Evolutionary conservation across 192 early-diverging fungal genomes (phyloP), one percentile per base, ranked within the genome.

Genomic region (Oehlia diaphana): DNA sequence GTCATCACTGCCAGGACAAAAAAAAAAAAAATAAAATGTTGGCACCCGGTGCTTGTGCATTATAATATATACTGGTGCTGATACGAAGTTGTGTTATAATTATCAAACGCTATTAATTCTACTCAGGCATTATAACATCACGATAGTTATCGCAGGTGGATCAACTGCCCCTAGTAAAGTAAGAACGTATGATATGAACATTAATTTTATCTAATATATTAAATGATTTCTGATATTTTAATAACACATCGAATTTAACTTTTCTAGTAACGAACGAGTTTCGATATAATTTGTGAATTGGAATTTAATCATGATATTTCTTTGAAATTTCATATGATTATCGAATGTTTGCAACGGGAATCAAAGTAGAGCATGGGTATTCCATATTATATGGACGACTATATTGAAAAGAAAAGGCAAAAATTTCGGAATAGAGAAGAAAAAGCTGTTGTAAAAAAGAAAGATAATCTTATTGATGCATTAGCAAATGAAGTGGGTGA

Each of bases 281-380:
- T 68, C 47, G 66, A 78, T 21, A 78, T 78, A 23, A 58, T 78
- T 13, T 78, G 76, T 21, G 76, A 78, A 78, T 69, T 69, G 13
- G 26, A 42, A 47, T 78, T 78, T 23, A 33, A 68, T 13, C 37
- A 78, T 53, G 69, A 65, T 53, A 47, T 8, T 26, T 31, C 0
- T 1, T 31, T 31, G 31, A 31, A 31, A 31, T 78, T 31, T 69
- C 76, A 33, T 39, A 13, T 2, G 76, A 78, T 19, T 47, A 78
- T 50, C 21, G 31, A 68, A 28, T 58, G n/a, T 49, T 78, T 4
- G 66, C 76, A 9, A 78, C 31, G 3, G 66, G n/a, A 78, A 69
- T 78, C 76, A 31, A 78, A 53, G 31, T 37, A 28, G 76, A 66
- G n/a, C 61, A 33, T 69, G 65, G 65, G 37, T 21, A 78, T 78